phyloP scores from a whole-genome alignment of 2,329 filamentous ascomycete genomes.

The Colletotrichum sojae region DNA sequence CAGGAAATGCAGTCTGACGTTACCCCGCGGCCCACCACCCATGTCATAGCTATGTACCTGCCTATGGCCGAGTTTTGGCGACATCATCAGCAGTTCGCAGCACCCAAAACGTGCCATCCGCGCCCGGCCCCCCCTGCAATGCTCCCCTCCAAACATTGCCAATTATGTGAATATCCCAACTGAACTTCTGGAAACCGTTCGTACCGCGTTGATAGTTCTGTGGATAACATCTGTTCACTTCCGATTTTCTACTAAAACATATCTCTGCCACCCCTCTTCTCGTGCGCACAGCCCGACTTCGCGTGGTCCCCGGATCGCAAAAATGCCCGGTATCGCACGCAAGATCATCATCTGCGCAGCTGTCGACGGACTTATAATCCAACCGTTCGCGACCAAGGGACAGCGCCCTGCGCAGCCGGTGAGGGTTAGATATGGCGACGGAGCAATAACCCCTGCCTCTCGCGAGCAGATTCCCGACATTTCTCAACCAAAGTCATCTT shows the following conservation, averaged over 20 bases:
- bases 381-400: constrained; percentile 76
- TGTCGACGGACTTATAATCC: constrained; percentile 85
- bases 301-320: constrained; percentile 20
- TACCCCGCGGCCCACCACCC: constrained; percentile 40
- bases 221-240: neutral
- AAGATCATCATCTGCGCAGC: constrained; percentile 87
- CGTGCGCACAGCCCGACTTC: constrained; percentile 14
- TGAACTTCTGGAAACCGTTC: neutral
- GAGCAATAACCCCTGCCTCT: constrained; percentile 59
- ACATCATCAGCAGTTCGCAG: constrained; percentile 37
- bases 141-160: constrained; percentile 12
- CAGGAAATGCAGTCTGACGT: constrained; percentile 33
- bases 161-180: constrained; percentile 14
- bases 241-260: neutral
- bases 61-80: constrained; percentile 23
- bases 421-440: constrained; percentile 78
- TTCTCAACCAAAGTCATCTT: constrained; percentile 62
- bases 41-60: constrained; percentile 34
- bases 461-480: constrained; percentile 63
- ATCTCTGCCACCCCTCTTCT: neutral
- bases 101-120: constrained; percentile 24
- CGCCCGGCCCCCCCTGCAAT: constrained; percentile 5
- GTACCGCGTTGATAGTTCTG: neutral
- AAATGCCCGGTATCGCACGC: constrained; percentile 83
- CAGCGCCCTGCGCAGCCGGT: constrained; percentile 70